Evolutionary conservation across 164 flowering plant genomes (phyloP).

Genomic region (Sedum album): DNA sequence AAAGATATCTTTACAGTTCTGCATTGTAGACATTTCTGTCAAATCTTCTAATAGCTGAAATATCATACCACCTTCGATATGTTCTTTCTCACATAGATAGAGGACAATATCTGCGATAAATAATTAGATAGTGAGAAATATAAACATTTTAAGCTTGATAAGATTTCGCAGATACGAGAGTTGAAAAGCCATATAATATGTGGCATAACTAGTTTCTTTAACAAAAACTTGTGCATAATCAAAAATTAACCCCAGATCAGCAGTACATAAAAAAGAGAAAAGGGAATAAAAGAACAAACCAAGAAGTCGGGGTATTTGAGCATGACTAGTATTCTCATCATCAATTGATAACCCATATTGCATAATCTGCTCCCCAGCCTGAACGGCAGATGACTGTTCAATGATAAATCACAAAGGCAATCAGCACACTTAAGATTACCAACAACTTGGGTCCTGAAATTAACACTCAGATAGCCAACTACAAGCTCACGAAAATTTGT

Average conservation of each 20-base stretch:
- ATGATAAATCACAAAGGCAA: constrained; percentile 9
- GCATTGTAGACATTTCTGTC: constrained; percentile 99
- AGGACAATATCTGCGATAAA: constrained; percentile 65
- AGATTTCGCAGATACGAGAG: no score
- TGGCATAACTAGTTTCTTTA: neutral
- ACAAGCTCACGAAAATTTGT: no score
- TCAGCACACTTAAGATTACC: neutral
- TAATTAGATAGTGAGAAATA: constrained; percentile 2
- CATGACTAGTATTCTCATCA: constrained; percentile 45
- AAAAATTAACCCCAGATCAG: neutral
- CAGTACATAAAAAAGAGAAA: neutral
- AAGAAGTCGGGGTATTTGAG: constrained; percentile 89
- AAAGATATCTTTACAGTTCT: constrained; percentile 88
- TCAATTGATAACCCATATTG: constrained; percentile 78
- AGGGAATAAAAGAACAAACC: constrained; percentile 36
- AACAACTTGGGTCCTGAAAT: no score
- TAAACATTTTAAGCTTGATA: neutral
- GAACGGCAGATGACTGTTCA: constrained; percentile 69
- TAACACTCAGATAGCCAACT: no score
- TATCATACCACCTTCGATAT: constrained; percentile 97
- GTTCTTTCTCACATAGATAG: constrained; percentile 94
- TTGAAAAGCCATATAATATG: neutral
- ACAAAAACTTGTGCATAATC: neutral
- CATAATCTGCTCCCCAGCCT: constrained; percentile 82
- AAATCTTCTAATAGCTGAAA: constrained; percentile 96